These are phyloP conservation scores for Zygotorulaspora chibaensis DNA, from an alignment of 805 yeast genomes.

Conservation along the genomic window DNA sequence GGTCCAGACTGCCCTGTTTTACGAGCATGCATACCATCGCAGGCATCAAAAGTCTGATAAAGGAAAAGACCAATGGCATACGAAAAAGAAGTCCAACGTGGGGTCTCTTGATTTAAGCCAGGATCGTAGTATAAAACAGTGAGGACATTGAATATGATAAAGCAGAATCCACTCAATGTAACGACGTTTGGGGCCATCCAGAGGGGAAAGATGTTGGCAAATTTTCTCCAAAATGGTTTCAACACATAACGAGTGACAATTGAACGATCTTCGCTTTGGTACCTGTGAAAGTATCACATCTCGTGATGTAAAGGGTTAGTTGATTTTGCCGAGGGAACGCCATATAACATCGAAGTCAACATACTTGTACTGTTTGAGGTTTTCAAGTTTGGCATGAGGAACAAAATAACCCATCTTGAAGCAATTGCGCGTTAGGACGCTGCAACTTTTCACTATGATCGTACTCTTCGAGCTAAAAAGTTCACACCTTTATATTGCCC, in stretches of 20 bases:
- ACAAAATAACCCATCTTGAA: constrained; percentile 59
- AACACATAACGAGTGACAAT: constrained; percentile 66
- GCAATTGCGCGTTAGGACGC: background rate
- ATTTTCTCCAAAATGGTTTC: constrained; percentile 76
- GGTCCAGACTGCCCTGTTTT: constrained; percentile 95
- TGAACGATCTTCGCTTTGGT: constrained; percentile 78
- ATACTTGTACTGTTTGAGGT: constrained; percentile 50
- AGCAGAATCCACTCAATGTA: constrained; percentile 73
- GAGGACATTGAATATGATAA: constrained; percentile 59
- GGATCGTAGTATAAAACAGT: constrained; percentile 75
- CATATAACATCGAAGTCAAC: constrained; percentile 15
- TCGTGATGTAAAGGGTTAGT: constrained; percentile 27
- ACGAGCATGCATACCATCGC: constrained; percentile 94
- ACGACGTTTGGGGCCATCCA: constrained; percentile 93
- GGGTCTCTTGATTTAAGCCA: constrained; percentile 50
- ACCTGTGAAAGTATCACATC: constrained; percentile 42
- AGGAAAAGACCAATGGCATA: constrained; percentile 81
- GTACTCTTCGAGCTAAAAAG: background rate
- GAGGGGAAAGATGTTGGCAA: constrained; percentile 70
- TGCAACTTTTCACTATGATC: constrained; percentile 11
- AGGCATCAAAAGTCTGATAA: constrained; percentile 94
- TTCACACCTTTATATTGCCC: background rate
- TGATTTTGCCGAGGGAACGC: background rate
- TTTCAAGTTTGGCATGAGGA: constrained; percentile 48
- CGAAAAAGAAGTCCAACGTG: constrained; percentile 70